Conservation (phyloP, 306 rosid genomes). For the Benincasa hispida region DNA sequence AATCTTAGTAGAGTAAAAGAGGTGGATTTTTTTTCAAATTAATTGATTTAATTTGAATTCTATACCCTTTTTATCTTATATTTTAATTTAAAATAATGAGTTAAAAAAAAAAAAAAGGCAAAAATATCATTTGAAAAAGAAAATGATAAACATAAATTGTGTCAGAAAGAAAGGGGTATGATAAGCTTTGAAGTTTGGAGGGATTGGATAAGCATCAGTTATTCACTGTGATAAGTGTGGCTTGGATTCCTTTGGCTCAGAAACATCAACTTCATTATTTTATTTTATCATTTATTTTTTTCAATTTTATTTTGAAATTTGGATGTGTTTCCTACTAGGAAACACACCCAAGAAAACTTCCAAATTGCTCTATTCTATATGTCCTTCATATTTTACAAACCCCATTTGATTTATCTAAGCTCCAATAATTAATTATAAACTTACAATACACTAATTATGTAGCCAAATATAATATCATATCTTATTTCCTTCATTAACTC, state of each 20-base stretch:
- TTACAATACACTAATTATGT: neutral
- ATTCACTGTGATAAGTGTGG: constrained; percentile 2
- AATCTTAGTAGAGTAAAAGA: too few species aligned
- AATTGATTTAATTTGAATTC: too few species aligned
- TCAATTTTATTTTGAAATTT: neutral
- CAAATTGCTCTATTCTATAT: neutral
- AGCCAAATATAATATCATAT: too few species aligned
- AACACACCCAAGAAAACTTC: neutral
- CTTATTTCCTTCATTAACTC: too few species aligned
- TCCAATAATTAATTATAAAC: neutral
- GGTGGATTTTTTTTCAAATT: too few species aligned
- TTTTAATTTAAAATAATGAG: neutral
- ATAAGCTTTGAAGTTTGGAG: constrained; percentile 4
- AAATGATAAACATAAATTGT: neutral
- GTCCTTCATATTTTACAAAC: neutral
- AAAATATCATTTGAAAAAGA: neutral
- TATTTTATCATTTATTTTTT: neutral
- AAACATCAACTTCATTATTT: neutral
- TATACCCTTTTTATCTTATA: too few species aligned
- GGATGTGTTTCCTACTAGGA: constrained; percentile 5
- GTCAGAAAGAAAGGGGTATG: neutral
- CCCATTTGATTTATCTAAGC: neutral
- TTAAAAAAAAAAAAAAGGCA: neutral
- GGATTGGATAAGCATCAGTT: constrained; percentile 4
- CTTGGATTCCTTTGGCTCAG: constrained; percentile 1